Conservation (phyloP, 176 grass and related monocot species). For the Thinopyrum elongatum region DNA sequence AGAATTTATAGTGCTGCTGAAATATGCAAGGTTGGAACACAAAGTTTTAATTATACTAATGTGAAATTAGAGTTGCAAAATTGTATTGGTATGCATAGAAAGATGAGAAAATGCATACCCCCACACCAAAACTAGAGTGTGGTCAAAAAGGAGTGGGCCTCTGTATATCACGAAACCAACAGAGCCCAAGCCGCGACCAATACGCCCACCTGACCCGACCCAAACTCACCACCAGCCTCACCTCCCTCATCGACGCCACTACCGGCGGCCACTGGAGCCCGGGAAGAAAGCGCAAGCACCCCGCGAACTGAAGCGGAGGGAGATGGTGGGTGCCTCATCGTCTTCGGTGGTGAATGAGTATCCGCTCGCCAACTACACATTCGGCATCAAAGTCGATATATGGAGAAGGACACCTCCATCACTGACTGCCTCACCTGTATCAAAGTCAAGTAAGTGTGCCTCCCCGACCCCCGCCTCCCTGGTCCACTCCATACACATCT, state of each 20-base stretch:
- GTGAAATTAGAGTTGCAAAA: no score
- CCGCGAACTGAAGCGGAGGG: background rate
- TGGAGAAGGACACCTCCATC: constrained; percentile 99
- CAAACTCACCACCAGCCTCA: background rate
- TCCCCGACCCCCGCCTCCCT: background rate
- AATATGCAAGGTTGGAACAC: no score
- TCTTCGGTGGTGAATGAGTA: constrained; percentile 74
- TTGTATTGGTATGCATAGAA: no score
- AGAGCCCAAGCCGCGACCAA: no score
- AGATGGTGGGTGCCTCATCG: constrained; percentile 42
- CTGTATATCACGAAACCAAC: no score
- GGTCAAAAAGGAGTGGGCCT: no score
- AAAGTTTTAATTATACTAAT: no score
- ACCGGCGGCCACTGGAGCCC: constrained; percentile 9
- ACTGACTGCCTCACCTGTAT: constrained; percentile 88
- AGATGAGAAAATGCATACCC: no score
- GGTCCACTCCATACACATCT: constrained; percentile 1
- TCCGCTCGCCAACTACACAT: constrained; percentile 96
- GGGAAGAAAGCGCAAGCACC: background rate
- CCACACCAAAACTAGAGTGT: no score
- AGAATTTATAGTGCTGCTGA: no score
- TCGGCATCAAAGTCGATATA: constrained; percentile 94
- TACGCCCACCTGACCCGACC: background rate
- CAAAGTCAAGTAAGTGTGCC: constrained; percentile 81
- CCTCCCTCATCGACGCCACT: constrained; percentile 17